A percentile compares a stretch with the other conserved stretches of the same genome.
phyloP scores from a whole-genome alignment of 2,329 filamentous ascomycete species.

The Aspergillus tamarii region DNA sequence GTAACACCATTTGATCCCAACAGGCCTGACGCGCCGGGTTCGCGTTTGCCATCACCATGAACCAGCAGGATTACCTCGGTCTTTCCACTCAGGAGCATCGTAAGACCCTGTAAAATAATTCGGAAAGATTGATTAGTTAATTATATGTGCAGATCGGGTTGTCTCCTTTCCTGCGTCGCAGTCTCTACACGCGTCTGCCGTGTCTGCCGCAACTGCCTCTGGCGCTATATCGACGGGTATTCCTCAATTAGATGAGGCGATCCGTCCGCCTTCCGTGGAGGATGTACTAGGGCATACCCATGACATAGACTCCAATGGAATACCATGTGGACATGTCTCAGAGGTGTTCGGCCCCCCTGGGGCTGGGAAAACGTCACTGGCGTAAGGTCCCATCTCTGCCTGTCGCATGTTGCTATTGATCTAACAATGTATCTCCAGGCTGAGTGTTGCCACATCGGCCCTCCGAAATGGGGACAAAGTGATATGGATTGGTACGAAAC shows the following conservation, averaged over 20 bases:
- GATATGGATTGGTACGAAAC: conserved; percentile 77
- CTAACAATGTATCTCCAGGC: conserved; percentile 52
- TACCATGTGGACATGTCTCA: conserved; percentile 75
- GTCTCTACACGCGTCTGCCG: conserved; percentile 35
- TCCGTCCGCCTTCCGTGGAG: conserved; percentile 21
- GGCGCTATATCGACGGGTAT: conserved; percentile 49
- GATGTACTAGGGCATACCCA: conserved; percentile 14
- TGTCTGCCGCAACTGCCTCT: conserved; percentile 18
- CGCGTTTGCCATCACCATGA: neutral
- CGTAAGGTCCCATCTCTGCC: conserved; percentile 55
- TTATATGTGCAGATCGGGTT: conserved; percentile 30
- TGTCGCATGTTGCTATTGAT: conserved; percentile 14
- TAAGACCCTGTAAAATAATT: conserved; percentile 20
- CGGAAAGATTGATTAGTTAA: neutral
- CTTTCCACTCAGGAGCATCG: conserved; percentile 32
- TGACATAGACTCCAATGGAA: conserved; percentile 52
- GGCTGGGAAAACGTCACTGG: conserved; percentile 80
- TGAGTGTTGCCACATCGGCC: conserved; percentile 69
- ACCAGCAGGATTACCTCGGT: neutral
- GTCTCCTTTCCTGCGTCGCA: conserved; percentile 42
- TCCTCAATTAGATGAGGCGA: conserved; percentile 48
- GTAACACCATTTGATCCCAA: neutral
- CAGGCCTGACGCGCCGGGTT: neutral
- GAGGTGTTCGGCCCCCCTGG: conserved; percentile 90
- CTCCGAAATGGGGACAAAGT: conserved; percentile 65